A percentile compares a stretch with the other conserved stretches of the same genome.
Evolutionary conservation across 2,329 filamentous ascomycete genomes (phyloP).

Genomic region (Claviceps quebecensis): DNA sequence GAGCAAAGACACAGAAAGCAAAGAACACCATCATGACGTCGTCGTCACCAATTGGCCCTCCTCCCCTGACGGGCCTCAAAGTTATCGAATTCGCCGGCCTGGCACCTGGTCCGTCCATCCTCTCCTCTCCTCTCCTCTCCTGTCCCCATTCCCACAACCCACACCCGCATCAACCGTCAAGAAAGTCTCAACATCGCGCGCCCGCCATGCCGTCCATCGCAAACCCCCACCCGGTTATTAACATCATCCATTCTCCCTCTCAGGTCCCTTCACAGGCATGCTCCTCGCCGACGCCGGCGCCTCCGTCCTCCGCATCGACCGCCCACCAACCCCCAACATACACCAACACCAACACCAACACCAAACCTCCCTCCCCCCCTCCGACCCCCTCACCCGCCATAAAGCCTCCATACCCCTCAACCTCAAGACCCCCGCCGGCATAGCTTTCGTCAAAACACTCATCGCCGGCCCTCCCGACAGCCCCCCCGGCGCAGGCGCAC

Average conservation of each 20-base stretch:
- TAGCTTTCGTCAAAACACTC: slow-evolving; percentile 52
- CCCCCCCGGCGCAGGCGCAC: slow-evolving; percentile 36
- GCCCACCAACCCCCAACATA: slow-evolving; percentile 23
- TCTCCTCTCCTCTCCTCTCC: neutral
- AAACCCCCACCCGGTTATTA: neutral
- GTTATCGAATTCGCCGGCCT: slow-evolving; percentile 48
- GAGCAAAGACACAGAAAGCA: too few species aligned
- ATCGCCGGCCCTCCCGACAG: slow-evolving; percentile 23
- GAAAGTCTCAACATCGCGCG: too few species aligned
- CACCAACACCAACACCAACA: neutral
- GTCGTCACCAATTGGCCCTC: slow-evolving; percentile 6
- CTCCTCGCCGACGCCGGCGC: slow-evolving; percentile 84
- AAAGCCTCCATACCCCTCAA: slow-evolving; percentile 72
- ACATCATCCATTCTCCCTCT: neutral
- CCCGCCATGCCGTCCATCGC: too few species aligned
- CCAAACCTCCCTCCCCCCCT: slow-evolving; percentile 7
- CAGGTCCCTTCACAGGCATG: slow-evolving; percentile 78
- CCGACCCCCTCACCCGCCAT: slow-evolving; percentile 59
- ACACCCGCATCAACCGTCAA: too few species aligned
- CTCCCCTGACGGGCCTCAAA: slow-evolving; percentile 34
- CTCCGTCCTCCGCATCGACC: slow-evolving; percentile 75
- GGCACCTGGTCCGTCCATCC: slow-evolving; percentile 38
- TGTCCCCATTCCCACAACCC: too few species aligned
- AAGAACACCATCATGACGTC: slow-evolving; percentile 1
- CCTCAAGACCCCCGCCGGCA: slow-evolving; percentile 53